phyloP scores from a whole-genome alignment of 495 filamentous ascomycete genomes.

The Penicillium canariense region DNA sequence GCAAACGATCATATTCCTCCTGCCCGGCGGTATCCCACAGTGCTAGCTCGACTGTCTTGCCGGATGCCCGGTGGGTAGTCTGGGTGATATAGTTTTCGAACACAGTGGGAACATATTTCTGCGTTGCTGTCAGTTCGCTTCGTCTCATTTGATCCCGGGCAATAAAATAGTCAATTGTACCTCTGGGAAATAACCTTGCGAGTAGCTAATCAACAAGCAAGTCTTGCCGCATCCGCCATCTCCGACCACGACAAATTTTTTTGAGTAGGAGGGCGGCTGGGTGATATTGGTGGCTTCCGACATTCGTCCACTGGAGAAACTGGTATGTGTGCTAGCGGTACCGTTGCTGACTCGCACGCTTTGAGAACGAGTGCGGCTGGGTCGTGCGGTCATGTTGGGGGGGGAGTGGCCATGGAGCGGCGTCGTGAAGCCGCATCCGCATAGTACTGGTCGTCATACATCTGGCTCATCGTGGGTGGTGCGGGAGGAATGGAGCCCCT shows the following conservation, averaged over 20 bases:
- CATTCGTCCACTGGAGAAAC: slow-evolving; percentile 60
- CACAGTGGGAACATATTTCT: slow-evolving; percentile 99
- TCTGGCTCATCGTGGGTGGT: slow-evolving; percentile 37
- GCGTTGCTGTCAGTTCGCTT: too few species aligned
- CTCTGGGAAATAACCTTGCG: slow-evolving; percentile 97
- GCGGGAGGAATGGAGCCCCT: slow-evolving; percentile 22
- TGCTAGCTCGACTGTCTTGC: slow-evolving; percentile 92
- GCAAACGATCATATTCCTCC: slow-evolving; percentile 95
- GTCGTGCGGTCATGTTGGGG: slow-evolving; percentile 45
- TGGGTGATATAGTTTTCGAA: slow-evolving; percentile 99
- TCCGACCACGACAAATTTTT: slow-evolving; percentile 98
- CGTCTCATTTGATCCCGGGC: too few species aligned
- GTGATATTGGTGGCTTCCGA: slow-evolving; percentile 83
- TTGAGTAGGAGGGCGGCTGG: slow-evolving; percentile 86
- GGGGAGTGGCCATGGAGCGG: slow-evolving; percentile 48
- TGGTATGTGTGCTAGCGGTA: slow-evolving; percentile 77
- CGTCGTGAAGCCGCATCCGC: slow-evolving; percentile 50
- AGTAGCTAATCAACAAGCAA: slow-evolving; percentile 96
- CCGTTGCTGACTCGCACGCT: slow-evolving; percentile 71
- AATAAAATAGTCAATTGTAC: slow-evolving; percentile 23
- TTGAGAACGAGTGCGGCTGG: slow-evolving; percentile 54
- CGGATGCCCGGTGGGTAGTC: slow-evolving; percentile 77
- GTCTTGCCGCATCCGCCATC: slow-evolving; percentile 99
- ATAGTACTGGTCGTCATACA: slow-evolving; percentile 52
- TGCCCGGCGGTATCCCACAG: slow-evolving; percentile 99